These are phyloP conservation scores for Leishmania major DNA, from an alignment of 208 protist species.

Conservation along the genomic window DNA sequence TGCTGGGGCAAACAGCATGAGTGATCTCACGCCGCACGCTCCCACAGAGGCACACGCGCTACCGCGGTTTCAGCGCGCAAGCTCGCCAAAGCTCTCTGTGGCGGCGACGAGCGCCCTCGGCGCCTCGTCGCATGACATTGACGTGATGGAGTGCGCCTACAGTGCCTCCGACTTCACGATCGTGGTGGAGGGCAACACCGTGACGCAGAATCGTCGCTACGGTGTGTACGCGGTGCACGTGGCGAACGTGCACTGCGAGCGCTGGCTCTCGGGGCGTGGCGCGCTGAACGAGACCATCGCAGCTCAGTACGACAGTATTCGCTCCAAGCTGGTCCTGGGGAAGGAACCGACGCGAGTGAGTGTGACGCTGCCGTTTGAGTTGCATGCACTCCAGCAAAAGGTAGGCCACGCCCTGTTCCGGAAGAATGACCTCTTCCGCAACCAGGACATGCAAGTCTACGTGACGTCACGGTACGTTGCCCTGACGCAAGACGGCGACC, in stretches of 20 bases:
- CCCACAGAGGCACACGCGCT: not conserved
- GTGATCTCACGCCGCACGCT: not conserved
- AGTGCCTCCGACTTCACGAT: constrained; percentile 32
- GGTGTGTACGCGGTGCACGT: constrained; percentile 77
- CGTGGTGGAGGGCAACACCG: constrained; percentile 65
- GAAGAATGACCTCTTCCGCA: constrained; percentile 69
- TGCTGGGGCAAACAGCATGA: not conserved
- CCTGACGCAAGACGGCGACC: constrained; percentile 36
- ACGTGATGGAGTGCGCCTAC: constrained; percentile 20
- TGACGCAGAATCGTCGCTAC: constrained; percentile 45
- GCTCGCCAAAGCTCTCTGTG: not conserved
- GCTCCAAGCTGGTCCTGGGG: constrained; percentile 42
- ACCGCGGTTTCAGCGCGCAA: not conserved
- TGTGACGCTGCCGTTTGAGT: constrained; percentile 37
- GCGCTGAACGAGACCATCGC: constrained; percentile 40
- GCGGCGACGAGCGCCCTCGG: not conserved
- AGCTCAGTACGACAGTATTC: constrained; percentile 46
- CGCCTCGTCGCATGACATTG: not conserved
- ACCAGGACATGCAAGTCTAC: constrained; percentile 46
- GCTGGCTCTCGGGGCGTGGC: constrained; percentile 30
- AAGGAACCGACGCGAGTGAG: constrained; percentile 12
- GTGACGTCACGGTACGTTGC: constrained; percentile 76
- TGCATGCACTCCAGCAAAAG: constrained; percentile 37
- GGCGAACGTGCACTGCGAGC: constrained; percentile 50
- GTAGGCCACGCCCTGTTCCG: constrained; percentile 53